Percentiles rank a stretch among this genome's conserved stretches.
These are phyloP conservation scores for Globisporangium mamillatum DNA, from an alignment of 352 stramenopile genomes.

Conservation along the genomic window DNA sequence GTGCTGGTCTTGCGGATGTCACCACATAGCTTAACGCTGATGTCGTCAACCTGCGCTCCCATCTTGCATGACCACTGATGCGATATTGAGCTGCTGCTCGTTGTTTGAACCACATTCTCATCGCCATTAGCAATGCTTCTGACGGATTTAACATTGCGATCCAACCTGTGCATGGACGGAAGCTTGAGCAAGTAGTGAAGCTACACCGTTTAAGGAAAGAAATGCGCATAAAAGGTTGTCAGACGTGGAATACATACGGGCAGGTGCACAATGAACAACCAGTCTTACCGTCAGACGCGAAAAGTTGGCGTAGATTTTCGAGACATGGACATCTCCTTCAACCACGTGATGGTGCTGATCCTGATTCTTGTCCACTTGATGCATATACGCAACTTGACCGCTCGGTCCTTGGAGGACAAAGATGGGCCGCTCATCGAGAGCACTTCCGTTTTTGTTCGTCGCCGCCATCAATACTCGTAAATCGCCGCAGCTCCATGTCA, in stretches of 20 bases:
- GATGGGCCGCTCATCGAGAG: background rate
- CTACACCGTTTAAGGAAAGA: conserved; percentile 15
- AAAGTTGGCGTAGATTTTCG: background rate
- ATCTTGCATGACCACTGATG: conserved; percentile 22
- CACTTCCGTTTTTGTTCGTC: background rate
- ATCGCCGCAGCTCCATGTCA: conserved; percentile 13
- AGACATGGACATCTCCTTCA: conserved; percentile 7
- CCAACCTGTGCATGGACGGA: conserved; percentile 16
- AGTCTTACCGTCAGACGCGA: conserved; percentile 16
- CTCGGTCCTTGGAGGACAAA: conserved; percentile 4
- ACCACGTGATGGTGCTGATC: conserved; percentile 9
- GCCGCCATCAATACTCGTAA: conserved; percentile 3
- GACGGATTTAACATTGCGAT: background rate
- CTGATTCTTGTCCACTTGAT: conserved; percentile 4
- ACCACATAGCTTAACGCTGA: conserved; percentile 19
- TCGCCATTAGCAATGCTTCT: background rate
- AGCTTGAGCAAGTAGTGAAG: conserved; percentile 42
- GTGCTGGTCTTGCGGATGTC: conserved; percentile 7
- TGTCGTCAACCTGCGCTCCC: conserved; percentile 28
- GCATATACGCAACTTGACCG: conserved; percentile 10
- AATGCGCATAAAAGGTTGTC: conserved; percentile 1
- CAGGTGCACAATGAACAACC: background rate
- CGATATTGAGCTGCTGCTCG: background rate
- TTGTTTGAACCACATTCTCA: background rate
- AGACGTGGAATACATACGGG: background rate